These are phyloP conservation scores for Coccomyxa subellipsoidea DNA, from an alignment of 163 green algal species.

Conservation along the genomic window DNA sequence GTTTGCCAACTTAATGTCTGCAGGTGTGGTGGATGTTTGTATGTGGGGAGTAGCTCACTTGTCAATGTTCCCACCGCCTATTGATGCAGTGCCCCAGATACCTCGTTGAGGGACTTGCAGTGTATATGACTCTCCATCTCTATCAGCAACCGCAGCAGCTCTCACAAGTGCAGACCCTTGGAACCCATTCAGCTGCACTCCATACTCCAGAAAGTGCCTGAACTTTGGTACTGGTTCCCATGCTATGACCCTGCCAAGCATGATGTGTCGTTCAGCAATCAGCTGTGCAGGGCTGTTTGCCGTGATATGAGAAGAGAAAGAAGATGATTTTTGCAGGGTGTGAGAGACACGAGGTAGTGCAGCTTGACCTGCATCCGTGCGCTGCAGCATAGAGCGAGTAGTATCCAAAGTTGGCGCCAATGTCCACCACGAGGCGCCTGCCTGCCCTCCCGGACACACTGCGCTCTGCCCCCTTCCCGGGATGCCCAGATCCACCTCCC, in stretches of 20 bases:
- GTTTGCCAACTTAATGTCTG: not conserved
- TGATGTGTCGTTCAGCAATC: not conserved
- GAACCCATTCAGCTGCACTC: slow-evolving; percentile 58
- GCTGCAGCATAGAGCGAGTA: slow-evolving; percentile 58
- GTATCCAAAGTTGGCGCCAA: slow-evolving; percentile 78
- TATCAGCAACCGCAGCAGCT: slow-evolving; percentile 27
- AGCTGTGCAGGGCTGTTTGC: not conserved
- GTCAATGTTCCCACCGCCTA: slow-evolving; percentile 77
- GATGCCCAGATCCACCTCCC: not conserved
- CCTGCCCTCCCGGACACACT: not conserved
- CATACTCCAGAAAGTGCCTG: slow-evolving; percentile 66
- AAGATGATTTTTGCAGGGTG: too few relatives aligned
- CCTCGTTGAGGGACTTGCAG: slow-evolving; percentile 55
- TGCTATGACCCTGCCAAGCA: slow-evolving; percentile 52
- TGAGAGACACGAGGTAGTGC: too few relatives aligned
- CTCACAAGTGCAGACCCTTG: slow-evolving; percentile 39
- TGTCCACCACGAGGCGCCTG: slow-evolving; percentile 62
- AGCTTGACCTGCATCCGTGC: slow-evolving; percentile 66
- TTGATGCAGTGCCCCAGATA: slow-evolving; percentile 74
- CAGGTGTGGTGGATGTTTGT: too few relatives aligned
- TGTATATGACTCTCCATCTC: slow-evolving; percentile 21
- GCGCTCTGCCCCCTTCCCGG: not conserved
- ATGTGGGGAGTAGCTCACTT: slow-evolving; percentile 15
- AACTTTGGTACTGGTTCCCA: slow-evolving; percentile 82
- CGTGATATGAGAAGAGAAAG: not conserved